Evolutionary conservation across 208 protist species (phyloP), one percentile per base, ranked within the genome.

Genomic region (Acanthamoeba quina): DNA sequence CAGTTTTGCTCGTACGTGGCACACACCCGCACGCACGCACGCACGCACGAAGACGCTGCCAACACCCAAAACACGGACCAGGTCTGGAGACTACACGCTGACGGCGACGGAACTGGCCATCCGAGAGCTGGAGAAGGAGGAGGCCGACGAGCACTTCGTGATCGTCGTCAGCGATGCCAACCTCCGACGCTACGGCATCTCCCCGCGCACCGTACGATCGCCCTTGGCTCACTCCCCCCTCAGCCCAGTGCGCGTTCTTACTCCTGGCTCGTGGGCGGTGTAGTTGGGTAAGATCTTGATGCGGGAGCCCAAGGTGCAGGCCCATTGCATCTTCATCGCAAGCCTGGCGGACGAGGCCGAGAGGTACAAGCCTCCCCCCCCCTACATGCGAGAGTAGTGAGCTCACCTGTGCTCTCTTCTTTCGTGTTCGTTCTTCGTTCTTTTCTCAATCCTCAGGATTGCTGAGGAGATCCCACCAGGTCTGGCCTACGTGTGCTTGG

Each of bases 131-230:
- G 58, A 19, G 47, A 83, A 97, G 64, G 96, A 98, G 85, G 97
- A 98, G 85, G 98, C 96, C 5, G 98, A 99, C 90, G 96, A 98
- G 34, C 98, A 98, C 94, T 98, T 99, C 96, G 98, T 99, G 6
- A 98, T 99, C 95, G 96, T 99, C 24, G 96, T 99, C 64, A 98
- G 97, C 88, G 98, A 99, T 88, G 98, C 98, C 34, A 99, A 99
- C 92, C 95, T 99, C 60, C 95, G 96, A 24, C 97, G 97, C 29
- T 99, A 99, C 95, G 98, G 98, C 90, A 99, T 99, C 47, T 34
- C 86, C 3, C 86, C 60, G 19, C 37, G 60, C 11, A 49, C 29
- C 24, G 86, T 92, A 92, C 26, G 11, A 52, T 3, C 29, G 5
- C 24, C n/a, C 11, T 86, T 86, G 26, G 26, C 37, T 86, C 24